Evolutionary conservation across 2,329 filamentous ascomycete genomes (phyloP).

Genomic region (Nigrograna mackinnonii): DNA sequence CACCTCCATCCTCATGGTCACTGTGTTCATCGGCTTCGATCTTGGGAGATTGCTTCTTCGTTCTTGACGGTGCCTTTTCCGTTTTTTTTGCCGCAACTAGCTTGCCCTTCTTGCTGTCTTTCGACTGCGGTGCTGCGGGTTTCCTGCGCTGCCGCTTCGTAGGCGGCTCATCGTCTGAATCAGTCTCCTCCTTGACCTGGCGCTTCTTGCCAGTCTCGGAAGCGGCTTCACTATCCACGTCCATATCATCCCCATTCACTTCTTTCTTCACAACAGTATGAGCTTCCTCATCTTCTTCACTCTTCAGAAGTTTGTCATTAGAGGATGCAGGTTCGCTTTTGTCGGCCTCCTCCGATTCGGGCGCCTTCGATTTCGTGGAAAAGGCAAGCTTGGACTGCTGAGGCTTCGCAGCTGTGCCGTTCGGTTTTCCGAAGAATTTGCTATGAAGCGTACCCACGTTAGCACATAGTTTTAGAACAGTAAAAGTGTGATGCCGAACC

Average conservation of each 20-base stretch:
- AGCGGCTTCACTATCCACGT: slow-evolving; percentile 22
- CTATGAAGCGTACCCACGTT: slow-evolving; percentile 51
- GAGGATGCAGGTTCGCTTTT: slow-evolving; percentile 6
- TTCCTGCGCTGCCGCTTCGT: slow-evolving; percentile 39
- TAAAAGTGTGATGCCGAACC: slow-evolving; percentile 55
- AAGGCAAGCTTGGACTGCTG: slow-evolving; percentile 84
- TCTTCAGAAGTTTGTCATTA: slow-evolving; percentile 17
- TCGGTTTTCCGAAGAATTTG: slow-evolving; percentile 79
- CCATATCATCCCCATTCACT: slow-evolving; percentile 25
- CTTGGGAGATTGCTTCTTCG: slow-evolving; percentile 12
- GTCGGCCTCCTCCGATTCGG: slow-evolving; percentile 9
- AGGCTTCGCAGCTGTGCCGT: slow-evolving; percentile 62
- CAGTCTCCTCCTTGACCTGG: slow-evolving; percentile 28
- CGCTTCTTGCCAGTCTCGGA: slow-evolving; percentile 34
- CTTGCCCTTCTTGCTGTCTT: slow-evolving; percentile 21
- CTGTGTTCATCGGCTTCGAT: slow-evolving; percentile 15
- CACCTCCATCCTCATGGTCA: slow-evolving; percentile 20
- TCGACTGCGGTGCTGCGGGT: slow-evolving; percentile 16
- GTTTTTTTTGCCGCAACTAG: slow-evolving; percentile 17
- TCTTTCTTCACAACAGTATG: slow-evolving; percentile 20
- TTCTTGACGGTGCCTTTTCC: slow-evolving; percentile 17
- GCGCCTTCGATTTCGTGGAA: slow-evolving; percentile 56
- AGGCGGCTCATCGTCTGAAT: slow-evolving; percentile 41
- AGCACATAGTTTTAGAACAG: slow-evolving; percentile 1
- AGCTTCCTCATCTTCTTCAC: slow-evolving; percentile 19